Percentiles rank a stretch among this genome's conserved stretches.
Evolutionary conservation across 352 stramenopile species (phyloP).

Genomic region (Hyaloperonospora brassicae): DNA sequence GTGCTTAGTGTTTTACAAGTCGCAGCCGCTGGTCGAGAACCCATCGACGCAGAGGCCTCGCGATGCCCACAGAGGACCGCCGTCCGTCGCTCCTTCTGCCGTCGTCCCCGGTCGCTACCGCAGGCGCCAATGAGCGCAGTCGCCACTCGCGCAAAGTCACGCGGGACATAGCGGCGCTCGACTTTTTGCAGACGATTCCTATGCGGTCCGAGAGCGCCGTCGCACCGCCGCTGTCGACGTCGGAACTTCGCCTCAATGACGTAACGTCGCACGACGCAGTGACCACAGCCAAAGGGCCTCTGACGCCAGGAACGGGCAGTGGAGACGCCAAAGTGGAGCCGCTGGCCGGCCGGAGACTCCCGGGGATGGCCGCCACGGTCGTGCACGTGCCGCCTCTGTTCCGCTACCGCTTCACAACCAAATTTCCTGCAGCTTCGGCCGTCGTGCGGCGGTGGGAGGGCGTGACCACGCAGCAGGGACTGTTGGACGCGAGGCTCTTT

Average conservation of each 20-base stretch:
- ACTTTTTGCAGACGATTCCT: slow-evolving; percentile 85
- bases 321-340: slow-evolving; percentile 31
- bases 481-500: slow-evolving; percentile 67
- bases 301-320: background rate
- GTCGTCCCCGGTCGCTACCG: background rate
- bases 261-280: slow-evolving; percentile 2
- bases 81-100: background rate
- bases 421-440: slow-evolving; percentile 63
- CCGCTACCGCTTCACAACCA: slow-evolving; percentile 71
- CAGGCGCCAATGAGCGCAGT: background rate
- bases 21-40: too few relatives aligned
- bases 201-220: slow-evolving; percentile 56
- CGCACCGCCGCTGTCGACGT: slow-evolving; percentile 4
- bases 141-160: slow-evolving; percentile 10
- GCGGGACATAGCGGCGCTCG: slow-evolving; percentile 79
- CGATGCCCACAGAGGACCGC: too few relatives aligned
- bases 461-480: slow-evolving; percentile 49
- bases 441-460: slow-evolving; percentile 76
- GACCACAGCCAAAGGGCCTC: background rate
- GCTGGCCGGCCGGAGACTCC: slow-evolving; percentile 55
- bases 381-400: slow-evolving; percentile 57
- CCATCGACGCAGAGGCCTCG: too few relatives aligned
- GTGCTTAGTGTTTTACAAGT: too few relatives aligned
- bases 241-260: slow-evolving; percentile 5
- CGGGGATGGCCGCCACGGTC: slow-evolving; percentile 58